Evolutionary conservation across 179 eudicot genomes (phyloP).

Genomic region (Spinacia oleracea): DNA sequence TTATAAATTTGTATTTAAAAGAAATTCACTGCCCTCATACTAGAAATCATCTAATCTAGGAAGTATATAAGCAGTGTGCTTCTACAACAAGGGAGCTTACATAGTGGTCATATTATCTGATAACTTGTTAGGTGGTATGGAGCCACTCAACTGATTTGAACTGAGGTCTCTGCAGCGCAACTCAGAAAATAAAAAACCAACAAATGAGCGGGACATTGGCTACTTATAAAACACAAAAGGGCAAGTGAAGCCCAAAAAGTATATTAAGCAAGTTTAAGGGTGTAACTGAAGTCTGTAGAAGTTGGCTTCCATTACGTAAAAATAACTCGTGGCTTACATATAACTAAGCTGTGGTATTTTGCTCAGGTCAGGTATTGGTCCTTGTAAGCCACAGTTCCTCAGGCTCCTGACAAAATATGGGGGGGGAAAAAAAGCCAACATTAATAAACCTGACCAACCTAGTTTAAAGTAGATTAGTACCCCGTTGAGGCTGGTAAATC

Average conservation of each 20-base stretch:
- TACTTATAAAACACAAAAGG: not conserved
- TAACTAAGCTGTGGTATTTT: slow-evolving; percentile 59
- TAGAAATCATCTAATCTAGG: not conserved
- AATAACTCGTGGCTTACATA: slow-evolving; percentile 48
- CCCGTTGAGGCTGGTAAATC: not conserved
- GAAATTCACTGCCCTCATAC: not conserved
- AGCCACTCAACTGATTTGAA: slow-evolving; percentile 36
- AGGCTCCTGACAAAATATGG: slow-evolving; percentile 57
- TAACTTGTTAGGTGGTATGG: slow-evolving; percentile 30
- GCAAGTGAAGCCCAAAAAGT: slow-evolving; percentile 17
- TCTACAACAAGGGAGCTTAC: slow-evolving; percentile 21
- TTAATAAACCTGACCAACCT: not conserved
- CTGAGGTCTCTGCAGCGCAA: slow-evolving; percentile 39
- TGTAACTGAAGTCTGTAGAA: not conserved
- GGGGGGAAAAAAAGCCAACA: not conserved
- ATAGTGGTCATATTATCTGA: slow-evolving; percentile 33
- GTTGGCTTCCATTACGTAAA: not conserved
- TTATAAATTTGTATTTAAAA: not conserved
- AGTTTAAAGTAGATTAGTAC: not conserved
- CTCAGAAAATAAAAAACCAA: slow-evolving; percentile 8
- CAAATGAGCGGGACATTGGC: not conserved
- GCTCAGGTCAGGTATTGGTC: slow-evolving; percentile 76
- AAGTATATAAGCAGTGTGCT: not conserved
- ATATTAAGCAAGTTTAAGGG: not conserved
- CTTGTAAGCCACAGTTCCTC: slow-evolving; percentile 73